phyloP scores from a whole-genome alignment of 2,329 filamentous ascomycete species.

The Hypoxylon sp. region DNA sequence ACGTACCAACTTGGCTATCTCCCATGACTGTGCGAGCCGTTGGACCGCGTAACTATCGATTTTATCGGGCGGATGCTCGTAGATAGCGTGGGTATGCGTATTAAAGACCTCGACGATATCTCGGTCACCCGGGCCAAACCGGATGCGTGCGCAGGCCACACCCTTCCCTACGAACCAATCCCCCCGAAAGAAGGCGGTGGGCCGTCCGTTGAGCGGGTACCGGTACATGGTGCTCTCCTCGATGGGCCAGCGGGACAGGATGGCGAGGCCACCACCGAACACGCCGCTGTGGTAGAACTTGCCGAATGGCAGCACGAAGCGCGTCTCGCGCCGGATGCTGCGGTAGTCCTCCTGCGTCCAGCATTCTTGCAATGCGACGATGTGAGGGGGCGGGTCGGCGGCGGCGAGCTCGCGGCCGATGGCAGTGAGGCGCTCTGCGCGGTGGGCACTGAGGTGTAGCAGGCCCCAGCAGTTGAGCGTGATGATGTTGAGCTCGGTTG shows the following conservation, averaged over 20 bases:
- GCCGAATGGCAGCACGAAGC: constrained; percentile 83
- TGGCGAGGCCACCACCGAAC: constrained; percentile 90
- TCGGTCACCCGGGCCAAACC: constrained; percentile 73
- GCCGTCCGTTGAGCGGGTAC: constrained; percentile 93
- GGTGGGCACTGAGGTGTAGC: constrained; percentile 85
- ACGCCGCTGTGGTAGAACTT: constrained; percentile 95
- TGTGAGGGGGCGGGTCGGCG: constrained; percentile 78
- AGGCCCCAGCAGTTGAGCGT: constrained; percentile 98
- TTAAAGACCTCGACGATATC: constrained; percentile 91
- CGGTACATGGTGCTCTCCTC: constrained; percentile 87
- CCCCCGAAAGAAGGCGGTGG: constrained; percentile 92
- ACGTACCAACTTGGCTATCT: constrained; percentile 90
- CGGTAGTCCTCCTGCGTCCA: constrained; percentile 90
- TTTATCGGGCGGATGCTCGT: constrained; percentile 75
- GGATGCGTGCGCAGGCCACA: constrained; percentile 84
- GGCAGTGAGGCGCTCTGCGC: constrained; percentile 82
- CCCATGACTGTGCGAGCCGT: constrained; percentile 93
- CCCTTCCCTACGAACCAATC: constrained; percentile 99
- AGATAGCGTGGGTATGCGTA: constrained; percentile 91
- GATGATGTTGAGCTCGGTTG: constrained; percentile 79
- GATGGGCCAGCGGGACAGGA: constrained; percentile 93
- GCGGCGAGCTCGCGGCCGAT: constrained; percentile 85
- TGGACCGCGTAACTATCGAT: constrained; percentile 91
- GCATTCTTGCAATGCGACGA: constrained; percentile 95
- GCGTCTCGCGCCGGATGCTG: constrained; percentile 80